Conservation (phyloP, 139 green algal genomes). For the Zygnema circumcarinatum region DNA sequence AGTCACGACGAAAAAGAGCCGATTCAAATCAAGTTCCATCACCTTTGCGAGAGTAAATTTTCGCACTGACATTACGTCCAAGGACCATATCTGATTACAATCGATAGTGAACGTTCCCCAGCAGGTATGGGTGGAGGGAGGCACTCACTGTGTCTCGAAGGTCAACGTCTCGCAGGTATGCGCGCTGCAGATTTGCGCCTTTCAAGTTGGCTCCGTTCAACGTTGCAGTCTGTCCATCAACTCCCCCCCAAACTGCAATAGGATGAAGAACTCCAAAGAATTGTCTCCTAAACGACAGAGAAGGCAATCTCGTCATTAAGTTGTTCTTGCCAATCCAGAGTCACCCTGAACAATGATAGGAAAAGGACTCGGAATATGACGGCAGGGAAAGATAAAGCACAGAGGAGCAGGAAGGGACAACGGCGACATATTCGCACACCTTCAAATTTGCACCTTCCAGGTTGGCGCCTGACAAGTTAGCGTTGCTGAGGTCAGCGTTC, state of each 20-base stretch:
- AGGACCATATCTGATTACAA: neutral
- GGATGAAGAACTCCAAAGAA: neutral
- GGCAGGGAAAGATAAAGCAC: neutral
- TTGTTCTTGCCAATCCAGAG: neutral
- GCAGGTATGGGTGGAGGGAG: neutral
- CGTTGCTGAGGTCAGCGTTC: slow-evolving; percentile 40
- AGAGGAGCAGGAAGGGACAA: neutral
- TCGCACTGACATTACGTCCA: neutral
- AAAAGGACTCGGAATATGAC: neutral
- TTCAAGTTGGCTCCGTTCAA: slow-evolving; percentile 31
- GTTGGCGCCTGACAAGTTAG: slow-evolving; percentile 32
- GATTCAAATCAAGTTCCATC: too few species aligned
- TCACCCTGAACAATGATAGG: neutral
- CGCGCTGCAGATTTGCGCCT: slow-evolving; percentile 36
- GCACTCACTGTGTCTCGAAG: slow-evolving; percentile 40
- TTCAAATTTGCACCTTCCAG: slow-evolving; percentile 44
- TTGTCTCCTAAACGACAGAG: neutral
- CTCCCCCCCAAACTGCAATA: neutral
- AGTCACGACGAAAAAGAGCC: too few species aligned
- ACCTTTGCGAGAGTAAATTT: neutral
- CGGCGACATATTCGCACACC: too few species aligned
- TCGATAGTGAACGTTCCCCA: neutral
- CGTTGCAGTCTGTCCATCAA: slow-evolving; percentile 19
- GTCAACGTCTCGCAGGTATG: slow-evolving; percentile 49
- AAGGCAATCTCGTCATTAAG: neutral